Percentiles rank a stretch among this genome's conserved stretches.
Evolutionary conservation across 2,329 filamentous ascomycete genomes (phyloP).

Genomic region (Lasiodiplodia sp.): DNA sequence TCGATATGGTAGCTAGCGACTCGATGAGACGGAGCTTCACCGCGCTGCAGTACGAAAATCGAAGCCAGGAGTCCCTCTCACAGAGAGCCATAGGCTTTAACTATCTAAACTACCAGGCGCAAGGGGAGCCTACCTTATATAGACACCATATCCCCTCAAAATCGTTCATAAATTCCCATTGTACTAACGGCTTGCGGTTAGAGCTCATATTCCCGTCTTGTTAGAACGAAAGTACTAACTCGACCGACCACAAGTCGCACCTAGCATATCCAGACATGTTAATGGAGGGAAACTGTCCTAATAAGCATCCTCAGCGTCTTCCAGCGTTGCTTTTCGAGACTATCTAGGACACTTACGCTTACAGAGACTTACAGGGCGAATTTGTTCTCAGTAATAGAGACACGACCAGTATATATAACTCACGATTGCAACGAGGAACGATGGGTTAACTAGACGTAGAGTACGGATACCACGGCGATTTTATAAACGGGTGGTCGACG

Average conservation of each 20-base stretch:
- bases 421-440: not conserved
- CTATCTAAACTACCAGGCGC: slow-evolving; percentile 79
- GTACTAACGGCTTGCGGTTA: slow-evolving; percentile 75
- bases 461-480: slow-evolving; percentile 75
- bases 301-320: slow-evolving; percentile 61
- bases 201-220: slow-evolving; percentile 79
- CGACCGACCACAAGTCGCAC: slow-evolving; percentile 69
- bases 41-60: slow-evolving; percentile 68
- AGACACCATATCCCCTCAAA: slow-evolving; percentile 85
- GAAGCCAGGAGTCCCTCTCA: slow-evolving; percentile 72
- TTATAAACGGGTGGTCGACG: slow-evolving; percentile 74
- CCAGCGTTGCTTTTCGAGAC: slow-evolving; percentile 68
- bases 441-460: slow-evolving; percentile 53
- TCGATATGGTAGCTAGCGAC: slow-evolving; percentile 76
- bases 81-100: slow-evolving; percentile 94
- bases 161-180: slow-evolving; percentile 78
- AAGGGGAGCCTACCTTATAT: slow-evolving; percentile 75
- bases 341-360: slow-evolving; percentile 61
- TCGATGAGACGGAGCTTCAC: slow-evolving; percentile 62
- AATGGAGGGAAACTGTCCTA: slow-evolving; percentile 62
- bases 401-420: slow-evolving; percentile 68
- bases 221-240: slow-evolving; percentile 70
- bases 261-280: slow-evolving; percentile 67
- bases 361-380: slow-evolving; percentile 59
- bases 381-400: slow-evolving; percentile 77